A percentile compares a stretch with the other conserved stretches of the same genome.
phyloP scores from a whole-genome alignment of 192 early-diverging fungal genomes.

The Umbelopsis isabellina region DNA sequence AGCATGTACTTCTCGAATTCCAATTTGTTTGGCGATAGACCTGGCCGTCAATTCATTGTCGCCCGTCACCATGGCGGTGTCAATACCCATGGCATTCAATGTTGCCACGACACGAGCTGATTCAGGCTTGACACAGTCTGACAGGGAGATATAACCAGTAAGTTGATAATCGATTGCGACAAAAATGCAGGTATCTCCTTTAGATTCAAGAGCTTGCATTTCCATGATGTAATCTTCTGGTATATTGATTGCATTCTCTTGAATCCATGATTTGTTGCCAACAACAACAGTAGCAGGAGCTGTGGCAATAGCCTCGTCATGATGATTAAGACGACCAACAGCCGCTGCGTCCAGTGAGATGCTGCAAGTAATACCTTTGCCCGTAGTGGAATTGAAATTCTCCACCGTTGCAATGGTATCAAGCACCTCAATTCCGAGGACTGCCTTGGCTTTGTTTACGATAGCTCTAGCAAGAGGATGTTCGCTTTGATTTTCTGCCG shows the following conservation, averaged over 20 bases:
- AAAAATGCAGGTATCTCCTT: conserved; percentile 81
- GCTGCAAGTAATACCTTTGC: conserved; percentile 32
- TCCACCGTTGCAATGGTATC: conserved; percentile 48
- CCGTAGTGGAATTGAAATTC: conserved; percentile 67
- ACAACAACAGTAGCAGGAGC: conserved; percentile 54
- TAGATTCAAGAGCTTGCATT: conserved; percentile 58
- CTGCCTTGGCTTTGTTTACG: conserved; percentile 56
- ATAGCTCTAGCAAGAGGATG: conserved; percentile 90
- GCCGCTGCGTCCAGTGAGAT: conserved; percentile 14
- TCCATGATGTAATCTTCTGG: conserved; percentile 40
- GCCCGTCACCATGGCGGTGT: conserved; percentile 91
- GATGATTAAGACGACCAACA: neutral
- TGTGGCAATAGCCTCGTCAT: neutral
- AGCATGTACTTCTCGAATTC: conserved; percentile 86
- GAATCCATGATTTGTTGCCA: conserved; percentile 76
- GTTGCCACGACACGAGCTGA: conserved; percentile 68
- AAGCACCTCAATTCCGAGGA: conserved; percentile 32
- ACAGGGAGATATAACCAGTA: conserved; percentile 76
- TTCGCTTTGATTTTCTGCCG: conserved; percentile 83
- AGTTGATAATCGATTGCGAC: conserved; percentile 66
- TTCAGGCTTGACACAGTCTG: conserved; percentile 85
- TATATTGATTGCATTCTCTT: conserved; percentile 47
- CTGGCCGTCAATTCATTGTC: conserved; percentile 86
- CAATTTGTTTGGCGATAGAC: conserved; percentile 80
- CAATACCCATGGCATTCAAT: conserved; percentile 74